Percentiles rank a stretch among this genome's conserved stretches.
Conservation (phyloP, 2,329 filamentous ascomycete genomes). For the Tolypocladium album region DNA sequence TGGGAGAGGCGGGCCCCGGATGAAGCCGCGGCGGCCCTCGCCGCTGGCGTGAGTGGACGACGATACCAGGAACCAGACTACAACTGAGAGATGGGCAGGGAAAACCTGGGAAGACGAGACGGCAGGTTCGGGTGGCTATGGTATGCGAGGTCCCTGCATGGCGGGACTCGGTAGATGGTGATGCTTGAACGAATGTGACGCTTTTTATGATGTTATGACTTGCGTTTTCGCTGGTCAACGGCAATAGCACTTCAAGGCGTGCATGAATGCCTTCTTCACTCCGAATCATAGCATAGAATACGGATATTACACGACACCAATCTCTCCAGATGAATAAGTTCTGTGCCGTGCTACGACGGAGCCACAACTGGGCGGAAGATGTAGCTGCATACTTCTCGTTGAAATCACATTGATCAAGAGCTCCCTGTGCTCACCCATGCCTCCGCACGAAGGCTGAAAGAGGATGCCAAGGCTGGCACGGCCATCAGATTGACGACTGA, state of each 20-base stretch:
- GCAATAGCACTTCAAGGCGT: background rate
- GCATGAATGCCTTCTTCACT: background rate
- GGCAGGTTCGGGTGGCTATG: background rate
- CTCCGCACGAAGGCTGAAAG: background rate
- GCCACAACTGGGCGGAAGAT: background rate
- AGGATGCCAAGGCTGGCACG: background rate
- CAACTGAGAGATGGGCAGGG: conserved; percentile 5
- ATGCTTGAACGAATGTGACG: background rate
- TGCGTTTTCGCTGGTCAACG: background rate
- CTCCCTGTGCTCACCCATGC: too few species aligned
- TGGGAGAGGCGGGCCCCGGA: conserved; percentile 23
- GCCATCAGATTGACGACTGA: background rate
- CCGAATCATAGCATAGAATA: background rate
- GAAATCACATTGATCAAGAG: too few species aligned
- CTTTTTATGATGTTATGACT: background rate
- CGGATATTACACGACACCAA: background rate
- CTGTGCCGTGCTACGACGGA: background rate
- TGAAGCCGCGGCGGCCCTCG: conserved; percentile 18
- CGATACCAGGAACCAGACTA: conserved; percentile 27
- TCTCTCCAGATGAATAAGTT: background rate
- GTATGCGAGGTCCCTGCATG: background rate
- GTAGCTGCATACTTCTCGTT: background rate
- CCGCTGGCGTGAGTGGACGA: conserved; percentile 22
- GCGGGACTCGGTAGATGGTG: background rate
- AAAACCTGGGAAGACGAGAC: background rate